Evolutionary conservation across 768 basidiomycete species (phyloP).

Genomic region (Podaxis pistillaris): DNA sequence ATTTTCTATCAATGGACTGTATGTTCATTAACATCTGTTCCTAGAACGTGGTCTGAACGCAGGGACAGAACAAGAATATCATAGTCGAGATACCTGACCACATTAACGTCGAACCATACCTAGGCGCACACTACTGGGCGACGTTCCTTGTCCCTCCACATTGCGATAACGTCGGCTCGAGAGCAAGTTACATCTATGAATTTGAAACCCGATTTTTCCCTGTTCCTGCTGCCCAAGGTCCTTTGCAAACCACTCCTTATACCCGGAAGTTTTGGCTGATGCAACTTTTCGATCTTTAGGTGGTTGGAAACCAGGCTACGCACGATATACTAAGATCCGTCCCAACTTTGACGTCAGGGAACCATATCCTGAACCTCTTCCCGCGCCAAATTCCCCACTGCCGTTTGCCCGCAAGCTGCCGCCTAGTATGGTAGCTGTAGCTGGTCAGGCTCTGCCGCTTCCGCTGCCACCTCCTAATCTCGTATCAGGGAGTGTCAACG

Average conservation of each 20-base stretch:
- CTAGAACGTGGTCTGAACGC: neutral
- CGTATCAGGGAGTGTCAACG: no score
- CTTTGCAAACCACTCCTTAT: neutral
- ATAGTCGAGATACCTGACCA: conserved; percentile 29
- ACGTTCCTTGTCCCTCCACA: conserved; percentile 23
- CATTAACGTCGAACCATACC: conserved; percentile 23
- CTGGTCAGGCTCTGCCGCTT: neutral
- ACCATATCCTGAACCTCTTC: conserved; percentile 24
- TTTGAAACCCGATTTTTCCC: conserved; percentile 26
- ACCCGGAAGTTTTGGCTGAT: neutral
- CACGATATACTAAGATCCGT: conserved; percentile 18
- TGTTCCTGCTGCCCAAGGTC: conserved; percentile 22
- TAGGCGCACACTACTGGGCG: conserved; percentile 27
- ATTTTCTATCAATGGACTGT: conserved; percentile 33
- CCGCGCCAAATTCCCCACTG: conserved; percentile 21
- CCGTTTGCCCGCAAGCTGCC: conserved; percentile 21
- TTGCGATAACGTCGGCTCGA: conserved; percentile 6
- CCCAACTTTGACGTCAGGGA: conserved; percentile 22
- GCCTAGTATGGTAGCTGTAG: neutral
- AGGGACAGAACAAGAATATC: conserved; percentile 25
- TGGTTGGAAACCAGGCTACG: conserved; percentile 13
- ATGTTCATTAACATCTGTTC: conserved; percentile 5
- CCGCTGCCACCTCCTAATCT: neutral
- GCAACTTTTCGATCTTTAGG: neutral
- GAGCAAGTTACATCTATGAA: conserved; percentile 30